Evolutionary conservation across 1,284 basidiomycete species (phyloP).

Genomic region (Meripilus lineatus): DNA sequence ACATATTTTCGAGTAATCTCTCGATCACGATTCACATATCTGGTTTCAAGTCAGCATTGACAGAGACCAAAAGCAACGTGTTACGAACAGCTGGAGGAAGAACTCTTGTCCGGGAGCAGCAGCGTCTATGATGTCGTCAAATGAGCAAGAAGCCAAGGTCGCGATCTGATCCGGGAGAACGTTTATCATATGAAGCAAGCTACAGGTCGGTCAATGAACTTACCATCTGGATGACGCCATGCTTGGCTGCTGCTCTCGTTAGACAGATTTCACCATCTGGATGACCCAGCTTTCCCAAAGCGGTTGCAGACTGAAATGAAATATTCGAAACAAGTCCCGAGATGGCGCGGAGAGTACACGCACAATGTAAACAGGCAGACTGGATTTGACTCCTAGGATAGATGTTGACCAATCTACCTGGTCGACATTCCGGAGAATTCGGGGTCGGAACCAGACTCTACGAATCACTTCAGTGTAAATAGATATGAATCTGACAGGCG

Average conservation of each 20-base stretch:
- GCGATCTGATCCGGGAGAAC: slow-evolving; percentile 41
- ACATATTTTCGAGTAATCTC: slow-evolving; percentile 80
- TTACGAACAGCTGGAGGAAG: slow-evolving; percentile 69
- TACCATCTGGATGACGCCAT: slow-evolving; percentile 88
- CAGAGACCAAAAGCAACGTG: neutral
- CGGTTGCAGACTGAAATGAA: slow-evolving; percentile 58
- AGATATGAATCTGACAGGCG: neutral
- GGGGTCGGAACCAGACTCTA: slow-evolving; percentile 92
- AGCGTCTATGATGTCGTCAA: slow-evolving; percentile 84
- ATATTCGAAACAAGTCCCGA: neutral
- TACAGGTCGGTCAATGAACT: slow-evolving; percentile 11
- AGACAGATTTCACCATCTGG: slow-evolving; percentile 88
- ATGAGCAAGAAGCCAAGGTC: slow-evolving; percentile 83
- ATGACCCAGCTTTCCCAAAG: slow-evolving; percentile 89
- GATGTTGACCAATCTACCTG: slow-evolving; percentile 80
- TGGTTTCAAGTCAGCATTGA: slow-evolving; percentile 18
- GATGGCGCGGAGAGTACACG: neutral
- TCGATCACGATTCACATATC: slow-evolving; percentile 85
- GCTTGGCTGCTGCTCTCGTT: slow-evolving; percentile 79
- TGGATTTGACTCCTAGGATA: slow-evolving; percentile 68
- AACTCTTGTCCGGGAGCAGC: slow-evolving; percentile 69
- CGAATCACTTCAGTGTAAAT: neutral
- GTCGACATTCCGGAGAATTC: slow-evolving; percentile 81
- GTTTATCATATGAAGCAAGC: neutral
- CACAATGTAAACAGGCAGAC: slow-evolving; percentile 76